Percentiles rank a stretch among this genome's conserved stretches.
These are phyloP conservation scores for Diplogelasinospora grovesii DNA, from an alignment of 495 filamentous ascomycete genomes.

Conservation along the genomic window DNA sequence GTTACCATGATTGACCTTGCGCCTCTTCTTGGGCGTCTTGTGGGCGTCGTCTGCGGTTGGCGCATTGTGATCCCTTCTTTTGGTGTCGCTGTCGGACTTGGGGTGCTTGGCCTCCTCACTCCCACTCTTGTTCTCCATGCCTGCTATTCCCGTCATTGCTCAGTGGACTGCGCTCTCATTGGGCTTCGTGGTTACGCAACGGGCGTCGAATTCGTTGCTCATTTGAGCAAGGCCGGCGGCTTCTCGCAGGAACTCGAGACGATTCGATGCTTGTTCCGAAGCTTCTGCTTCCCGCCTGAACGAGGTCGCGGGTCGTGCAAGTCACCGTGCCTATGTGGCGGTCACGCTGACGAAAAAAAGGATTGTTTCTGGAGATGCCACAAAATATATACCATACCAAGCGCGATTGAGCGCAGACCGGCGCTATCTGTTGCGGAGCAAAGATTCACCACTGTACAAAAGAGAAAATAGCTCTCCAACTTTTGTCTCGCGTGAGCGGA, in stretches of 20 bases:
- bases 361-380: background rate
- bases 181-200: slow-evolving; percentile 44
- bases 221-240: slow-evolving; percentile 43
- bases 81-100: slow-evolving; percentile 41
- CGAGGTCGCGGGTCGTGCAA: background rate
- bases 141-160: slow-evolving; percentile 33
- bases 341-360: slow-evolving; percentile 3
- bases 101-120: slow-evolving; percentile 44
- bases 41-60: slow-evolving; percentile 35
- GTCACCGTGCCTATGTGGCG: slow-evolving; percentile 4
- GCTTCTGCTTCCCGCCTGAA: slow-evolving; percentile 8
- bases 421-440: background rate
- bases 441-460: background rate
- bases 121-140: slow-evolving; percentile 43
- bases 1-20: slow-evolving; percentile 98
- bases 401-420: slow-evolving; percentile 7
- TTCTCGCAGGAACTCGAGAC: slow-evolving; percentile 37
- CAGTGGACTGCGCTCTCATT: slow-evolving; percentile 39
- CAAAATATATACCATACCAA: slow-evolving; percentile 3
- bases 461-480: slow-evolving; percentile 14
- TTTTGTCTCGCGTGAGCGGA: background rate
- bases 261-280: slow-evolving; percentile 28
- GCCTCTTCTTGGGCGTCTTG: slow-evolving; percentile 83
- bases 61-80: slow-evolving; percentile 38
- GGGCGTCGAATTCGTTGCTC: slow-evolving; percentile 40